Evolutionary conservation across 1,284 basidiomycete genomes (phyloP).

Genomic region (Ceratobasidium theobromae): DNA sequence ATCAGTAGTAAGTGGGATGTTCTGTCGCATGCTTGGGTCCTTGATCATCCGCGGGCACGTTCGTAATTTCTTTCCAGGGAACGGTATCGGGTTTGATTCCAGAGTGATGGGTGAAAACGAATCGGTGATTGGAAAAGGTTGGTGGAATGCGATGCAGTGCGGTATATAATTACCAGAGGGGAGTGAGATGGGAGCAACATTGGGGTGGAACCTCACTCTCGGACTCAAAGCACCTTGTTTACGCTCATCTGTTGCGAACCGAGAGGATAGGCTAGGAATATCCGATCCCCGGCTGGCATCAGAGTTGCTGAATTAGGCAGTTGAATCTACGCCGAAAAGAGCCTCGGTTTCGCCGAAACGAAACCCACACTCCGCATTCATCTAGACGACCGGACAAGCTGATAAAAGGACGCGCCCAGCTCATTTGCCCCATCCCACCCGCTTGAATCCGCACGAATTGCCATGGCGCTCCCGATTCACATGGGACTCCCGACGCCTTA

Average conservation of each 20-base stretch:
- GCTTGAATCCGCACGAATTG: not conserved
- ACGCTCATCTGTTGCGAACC: not conserved
- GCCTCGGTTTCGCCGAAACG: constrained; percentile 18
- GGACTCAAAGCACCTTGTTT: not conserved
- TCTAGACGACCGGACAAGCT: too few relatives aligned
- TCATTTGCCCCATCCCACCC: not conserved
- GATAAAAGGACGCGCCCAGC: too few relatives aligned
- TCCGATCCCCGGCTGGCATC: not conserved
- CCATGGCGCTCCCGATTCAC: constrained; percentile 20
- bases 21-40: too few relatives aligned
- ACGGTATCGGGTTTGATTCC: not conserved
- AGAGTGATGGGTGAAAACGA: not conserved
- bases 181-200: not conserved
- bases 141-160: not conserved
- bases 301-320: not conserved
- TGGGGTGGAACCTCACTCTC: too few relatives aligned
- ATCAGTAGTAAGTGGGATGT: too few relatives aligned
- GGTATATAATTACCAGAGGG: not conserved
- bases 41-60: too few relatives aligned
- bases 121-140: not conserved
- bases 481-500: constrained; percentile 13
- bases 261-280: too few relatives aligned
- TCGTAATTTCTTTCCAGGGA: too few relatives aligned
- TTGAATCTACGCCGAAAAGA: not conserved
- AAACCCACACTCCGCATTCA: not conserved